phyloP scores from a whole-genome alignment of 768 basidiomycete genomes.

The Lactarius tabidus region DNA sequence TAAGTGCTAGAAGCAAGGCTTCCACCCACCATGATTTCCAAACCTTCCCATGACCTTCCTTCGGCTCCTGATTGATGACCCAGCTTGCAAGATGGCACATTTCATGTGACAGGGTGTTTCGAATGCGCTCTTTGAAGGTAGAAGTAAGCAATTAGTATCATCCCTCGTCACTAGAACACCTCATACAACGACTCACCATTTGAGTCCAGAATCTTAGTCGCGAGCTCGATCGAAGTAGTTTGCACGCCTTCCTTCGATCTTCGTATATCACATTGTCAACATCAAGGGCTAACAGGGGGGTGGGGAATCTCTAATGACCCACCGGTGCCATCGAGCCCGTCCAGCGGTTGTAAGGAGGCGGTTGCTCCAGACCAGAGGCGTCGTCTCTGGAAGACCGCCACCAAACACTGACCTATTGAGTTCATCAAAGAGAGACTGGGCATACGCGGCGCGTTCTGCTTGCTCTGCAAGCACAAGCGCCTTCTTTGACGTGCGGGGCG shows the following conservation, averaged over 20 bases:
- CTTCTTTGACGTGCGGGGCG: constrained; percentile 24
- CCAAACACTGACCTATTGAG: constrained; percentile 22
- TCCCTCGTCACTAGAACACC: background rate
- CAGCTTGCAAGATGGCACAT: constrained; percentile 91
- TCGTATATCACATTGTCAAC: background rate
- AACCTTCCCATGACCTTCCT: constrained; percentile 67
- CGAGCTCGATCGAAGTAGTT: constrained; percentile 68
- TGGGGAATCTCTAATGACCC: background rate
- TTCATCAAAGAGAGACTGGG: constrained; percentile 23
- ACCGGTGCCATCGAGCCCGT: constrained; percentile 26
- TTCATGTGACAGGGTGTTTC: constrained; percentile 82
- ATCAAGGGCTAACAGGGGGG: background rate
- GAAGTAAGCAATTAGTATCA: background rate
- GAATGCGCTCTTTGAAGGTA: constrained; percentile 57
- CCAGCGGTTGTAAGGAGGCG: constrained; percentile 25
- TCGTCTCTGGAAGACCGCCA: constrained; percentile 18
- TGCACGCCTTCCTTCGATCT: constrained; percentile 58
- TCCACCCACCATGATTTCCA: constrained; percentile 65
- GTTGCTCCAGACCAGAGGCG: constrained; percentile 22
- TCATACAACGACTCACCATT: constrained; percentile 47
- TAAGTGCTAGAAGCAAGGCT: background rate
- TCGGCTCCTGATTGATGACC: constrained; percentile 67
- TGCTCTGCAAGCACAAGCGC: constrained; percentile 20
- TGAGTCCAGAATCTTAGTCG: constrained; percentile 73
- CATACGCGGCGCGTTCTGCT: constrained; percentile 22